These are phyloP conservation scores for Rhizopogon parksii DNA, from an alignment of 1,284 basidiomycete species.

Conservation along the genomic window DNA sequence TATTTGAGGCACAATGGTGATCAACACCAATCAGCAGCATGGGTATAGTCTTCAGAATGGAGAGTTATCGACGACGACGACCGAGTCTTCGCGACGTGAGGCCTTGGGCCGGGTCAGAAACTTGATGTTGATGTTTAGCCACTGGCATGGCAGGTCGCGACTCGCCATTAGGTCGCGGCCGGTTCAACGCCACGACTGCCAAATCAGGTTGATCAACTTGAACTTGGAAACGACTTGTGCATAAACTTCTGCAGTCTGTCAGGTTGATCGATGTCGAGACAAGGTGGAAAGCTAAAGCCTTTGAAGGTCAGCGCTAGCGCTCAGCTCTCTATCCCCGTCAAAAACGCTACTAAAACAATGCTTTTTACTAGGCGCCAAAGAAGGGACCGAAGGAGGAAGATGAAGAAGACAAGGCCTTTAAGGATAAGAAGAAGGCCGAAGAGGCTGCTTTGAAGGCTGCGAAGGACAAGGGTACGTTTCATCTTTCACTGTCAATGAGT, in stretches of 20 bases:
- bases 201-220: not conserved
- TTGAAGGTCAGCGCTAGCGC: slow-evolving; percentile 41
- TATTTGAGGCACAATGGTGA: no score
- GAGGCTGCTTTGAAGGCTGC: slow-evolving; percentile 63
- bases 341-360: slow-evolving; percentile 1
- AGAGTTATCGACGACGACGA: not conserved
- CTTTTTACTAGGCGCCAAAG: slow-evolving; percentile 55
- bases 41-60: no score
- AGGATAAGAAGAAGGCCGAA: slow-evolving; percentile 68
- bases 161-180: no score
- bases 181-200: not conserved
- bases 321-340: not conserved
- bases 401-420: slow-evolving; percentile 66
- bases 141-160: no score
- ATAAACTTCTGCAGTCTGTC: not conserved
- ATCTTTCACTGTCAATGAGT: not conserved
- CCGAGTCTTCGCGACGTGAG: no score
- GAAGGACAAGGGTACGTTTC: slow-evolving; percentile 54
- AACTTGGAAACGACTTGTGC: no score
- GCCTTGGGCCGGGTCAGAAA: no score
- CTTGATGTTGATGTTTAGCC: no score
- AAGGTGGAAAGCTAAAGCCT: slow-evolving; percentile 78
- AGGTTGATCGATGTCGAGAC: slow-evolving; percentile 51
- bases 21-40: no score
- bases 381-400: slow-evolving; percentile 68